Base-by-base conservation (phyloP, 2,329 filamentous ascomycete species). In the Botrytis tulipae region DNA sequence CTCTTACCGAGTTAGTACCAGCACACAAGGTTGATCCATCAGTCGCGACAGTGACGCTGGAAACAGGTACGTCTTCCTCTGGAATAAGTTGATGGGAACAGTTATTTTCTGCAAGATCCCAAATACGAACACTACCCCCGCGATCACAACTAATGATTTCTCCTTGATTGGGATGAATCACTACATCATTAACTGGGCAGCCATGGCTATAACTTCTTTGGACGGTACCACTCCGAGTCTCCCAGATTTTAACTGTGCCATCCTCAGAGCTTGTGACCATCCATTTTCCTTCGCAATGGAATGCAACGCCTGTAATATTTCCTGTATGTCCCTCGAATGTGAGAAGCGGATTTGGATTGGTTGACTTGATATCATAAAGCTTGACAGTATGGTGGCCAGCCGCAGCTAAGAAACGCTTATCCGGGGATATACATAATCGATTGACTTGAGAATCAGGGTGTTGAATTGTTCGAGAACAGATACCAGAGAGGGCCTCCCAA, bases 201-300 rank as follows among this genome's bases (percentile, higher is more conserved):
- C 92, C 93, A 82, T 99, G 96, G 78, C 89, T 91, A 82, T 99
- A 99, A 83, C 95, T 97, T 72, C 96, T 90, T 84, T 99, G 96
- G 72, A 98, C 90, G 73, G 77, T 78, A 6, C 79, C 79, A 44
- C 79, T 81, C 37, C 79, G 75, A 29, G 80, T 81, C 73, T 81
- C 79, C 79, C 80, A 81, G 44, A 81, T 80, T 73, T 81, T 81
- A 25, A 81, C 79, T 9, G 78, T 81, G 88, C 95, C 93, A 81
- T 99, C 96, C 83, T 99, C 96, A 65, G 93, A 97, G 82, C 93
- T 97, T 16, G 96, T 99, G 29, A 98, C 96, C 93, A 99, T 98
- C 96, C 96, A 99, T 84, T 99, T 99, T 18, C 95, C 95, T 83
- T 99, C 96, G 82, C 95, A 98, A 83, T 99, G 96, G 82, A 99